A percentile compares a stretch with the other conserved stretches of the same genome.
phyloP scores from a whole-genome alignment of 2,329 filamentous ascomycete species.

The Neofusicoccum kwambonambiense region DNA sequence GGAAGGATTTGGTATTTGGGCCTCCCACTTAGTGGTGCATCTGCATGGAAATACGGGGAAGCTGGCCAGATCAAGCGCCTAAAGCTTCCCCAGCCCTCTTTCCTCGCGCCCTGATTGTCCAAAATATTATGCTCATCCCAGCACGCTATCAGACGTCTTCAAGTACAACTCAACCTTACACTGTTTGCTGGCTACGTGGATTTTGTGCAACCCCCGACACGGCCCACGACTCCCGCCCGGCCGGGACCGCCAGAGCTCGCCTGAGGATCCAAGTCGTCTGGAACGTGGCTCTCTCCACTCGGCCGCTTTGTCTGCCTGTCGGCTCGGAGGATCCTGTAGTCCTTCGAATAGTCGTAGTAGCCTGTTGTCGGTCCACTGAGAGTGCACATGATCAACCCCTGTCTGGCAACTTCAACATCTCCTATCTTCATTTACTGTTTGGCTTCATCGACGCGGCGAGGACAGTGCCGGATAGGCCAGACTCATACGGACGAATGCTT shows the following conservation, averaged over 20 bases:
- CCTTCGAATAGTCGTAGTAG: neutral
- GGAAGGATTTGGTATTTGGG: neutral
- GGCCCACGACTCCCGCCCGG: neutral
- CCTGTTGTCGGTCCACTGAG: no score
- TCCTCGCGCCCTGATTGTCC: neutral
- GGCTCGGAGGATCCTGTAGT: neutral
- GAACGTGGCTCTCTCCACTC: neutral
- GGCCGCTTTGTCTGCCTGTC: neutral
- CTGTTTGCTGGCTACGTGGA: neutral
- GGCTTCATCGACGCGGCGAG: neutral
- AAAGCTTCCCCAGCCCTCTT: neutral
- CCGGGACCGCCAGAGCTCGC: neutral
- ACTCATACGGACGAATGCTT: no score
- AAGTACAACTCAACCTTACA: neutral
- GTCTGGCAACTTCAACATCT: neutral
- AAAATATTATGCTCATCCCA: neutral
- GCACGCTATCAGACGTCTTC: neutral
- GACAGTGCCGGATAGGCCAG: no score
- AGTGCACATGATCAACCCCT: neutral
- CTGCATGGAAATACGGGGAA: neutral
- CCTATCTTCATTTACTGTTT: neutral
- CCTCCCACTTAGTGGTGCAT: neutral
- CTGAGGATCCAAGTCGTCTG: neutral
- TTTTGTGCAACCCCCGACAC: neutral
- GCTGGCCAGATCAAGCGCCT: constrained; percentile 3